These are phyloP conservation scores for Puccinia sorghi DNA, from an alignment of 1,284 basidiomycete genomes.

Conservation along the genomic window DNA sequence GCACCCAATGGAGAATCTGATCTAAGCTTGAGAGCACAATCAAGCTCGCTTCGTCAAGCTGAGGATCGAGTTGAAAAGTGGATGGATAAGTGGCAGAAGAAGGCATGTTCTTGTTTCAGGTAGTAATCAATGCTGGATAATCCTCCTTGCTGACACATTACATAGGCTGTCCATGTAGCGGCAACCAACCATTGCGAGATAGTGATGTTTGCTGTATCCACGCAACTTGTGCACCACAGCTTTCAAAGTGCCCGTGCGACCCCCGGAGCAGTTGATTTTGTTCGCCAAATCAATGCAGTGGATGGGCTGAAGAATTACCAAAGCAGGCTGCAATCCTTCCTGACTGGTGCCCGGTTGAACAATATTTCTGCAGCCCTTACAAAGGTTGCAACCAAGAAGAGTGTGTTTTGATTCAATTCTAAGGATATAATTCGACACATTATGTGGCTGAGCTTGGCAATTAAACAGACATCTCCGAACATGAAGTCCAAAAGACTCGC, in stretches of 20 bases:
- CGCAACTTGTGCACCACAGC: neutral
- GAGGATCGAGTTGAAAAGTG: constrained; percentile 2
- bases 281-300: neutral
- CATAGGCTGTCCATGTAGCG: neutral
- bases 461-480: neutral
- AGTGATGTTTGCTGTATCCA: constrained; percentile 6
- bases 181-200: constrained; percentile 18
- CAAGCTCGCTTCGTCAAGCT: neutral
- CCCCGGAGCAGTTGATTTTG: constrained; percentile 11
- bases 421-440: too few relatives aligned
- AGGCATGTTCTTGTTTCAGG: neutral
- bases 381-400: neutral
- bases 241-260: neutral
- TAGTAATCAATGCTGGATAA: neutral
- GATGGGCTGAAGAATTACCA: constrained; percentile 9
- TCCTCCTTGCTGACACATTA: neutral
- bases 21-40: neutral
- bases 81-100: constrained; percentile 12
- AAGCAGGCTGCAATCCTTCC: constrained; percentile 3
- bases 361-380: neutral
- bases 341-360: neutral
- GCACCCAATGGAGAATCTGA: too few relatives aligned
- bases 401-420: too few relatives aligned
- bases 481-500: neutral
- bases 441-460: too few relatives aligned